phyloP scores from a whole-genome alignment of 192 early-diverging fungal genomes.

The Backusella liffmaniae region DNA sequence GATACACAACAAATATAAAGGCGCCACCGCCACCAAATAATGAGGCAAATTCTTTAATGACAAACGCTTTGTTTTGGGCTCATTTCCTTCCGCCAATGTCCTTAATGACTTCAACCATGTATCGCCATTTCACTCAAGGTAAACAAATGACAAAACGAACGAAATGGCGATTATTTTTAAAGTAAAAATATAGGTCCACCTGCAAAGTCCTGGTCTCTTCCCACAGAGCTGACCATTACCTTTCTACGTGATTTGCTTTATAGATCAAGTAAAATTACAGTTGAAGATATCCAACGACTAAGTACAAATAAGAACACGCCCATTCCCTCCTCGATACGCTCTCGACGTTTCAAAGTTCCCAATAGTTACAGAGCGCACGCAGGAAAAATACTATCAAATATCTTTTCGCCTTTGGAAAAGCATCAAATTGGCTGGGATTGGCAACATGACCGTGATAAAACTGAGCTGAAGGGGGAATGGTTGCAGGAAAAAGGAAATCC shows the following conservation, averaged over 20 bases:
- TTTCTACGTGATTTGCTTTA: slow-evolving; percentile 32
- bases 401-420: slow-evolving; percentile 31
- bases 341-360: slow-evolving; percentile 15
- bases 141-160: background rate
- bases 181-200: slow-evolving; percentile 39
- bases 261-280: slow-evolving; percentile 26
- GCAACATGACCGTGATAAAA: slow-evolving; percentile 28
- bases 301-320: slow-evolving; percentile 21
- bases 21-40: background rate
- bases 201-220: slow-evolving; percentile 44
- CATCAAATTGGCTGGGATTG: slow-evolving; percentile 48
- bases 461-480: slow-evolving; percentile 43
- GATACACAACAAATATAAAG: background rate
- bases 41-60: slow-evolving; percentile 3
- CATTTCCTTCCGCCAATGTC: slow-evolving; percentile 15
- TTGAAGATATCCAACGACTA: slow-evolving; percentile 37
- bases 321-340: slow-evolving; percentile 15
- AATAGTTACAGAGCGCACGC: slow-evolving; percentile 36
- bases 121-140: slow-evolving; percentile 22
- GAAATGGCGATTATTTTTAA: background rate
- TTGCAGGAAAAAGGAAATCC: slow-evolving; percentile 24
- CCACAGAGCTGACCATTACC: slow-evolving; percentile 32
- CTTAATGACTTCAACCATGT: slow-evolving; percentile 16
- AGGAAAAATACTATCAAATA: slow-evolving; percentile 23
- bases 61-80: slow-evolving; percentile 11